phyloP scores from a whole-genome alignment of 2,329 filamentous ascomycete species.

The Botrytis squamosa region DNA sequence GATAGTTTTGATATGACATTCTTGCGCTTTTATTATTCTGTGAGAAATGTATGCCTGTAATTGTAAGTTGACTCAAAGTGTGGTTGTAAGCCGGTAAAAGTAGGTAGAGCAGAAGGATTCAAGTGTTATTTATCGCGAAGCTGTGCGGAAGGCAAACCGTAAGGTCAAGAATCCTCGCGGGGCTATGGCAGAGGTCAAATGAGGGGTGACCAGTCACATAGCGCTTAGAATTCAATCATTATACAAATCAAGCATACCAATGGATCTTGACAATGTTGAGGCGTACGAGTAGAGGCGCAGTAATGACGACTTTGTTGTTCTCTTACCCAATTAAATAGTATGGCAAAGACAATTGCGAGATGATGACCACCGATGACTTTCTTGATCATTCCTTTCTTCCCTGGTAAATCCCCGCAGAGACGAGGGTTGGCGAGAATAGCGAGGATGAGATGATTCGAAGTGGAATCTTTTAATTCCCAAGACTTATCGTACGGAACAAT shows the following conservation, averaged over 20 bases:
- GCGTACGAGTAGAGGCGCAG: constrained; percentile 14
- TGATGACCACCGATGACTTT: background rate
- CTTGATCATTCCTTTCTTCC: background rate
- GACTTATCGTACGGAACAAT: background rate
- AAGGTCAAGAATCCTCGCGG: background rate
- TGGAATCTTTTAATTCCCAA: background rate
- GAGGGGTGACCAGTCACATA: constrained; percentile 7
- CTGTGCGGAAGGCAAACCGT: constrained; percentile 2
- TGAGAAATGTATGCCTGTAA: background rate
- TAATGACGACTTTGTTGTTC: background rate
- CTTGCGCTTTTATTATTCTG: background rate
- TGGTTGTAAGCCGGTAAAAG: background rate
- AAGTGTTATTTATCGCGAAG: background rate
- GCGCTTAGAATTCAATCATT: background rate
- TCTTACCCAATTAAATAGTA: background rate
- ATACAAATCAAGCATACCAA: background rate
- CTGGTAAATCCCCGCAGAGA: constrained; percentile 3
- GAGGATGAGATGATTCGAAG: background rate
- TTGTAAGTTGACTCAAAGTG: background rate
- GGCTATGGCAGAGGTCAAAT: constrained; percentile 6
- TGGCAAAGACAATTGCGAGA: background rate
- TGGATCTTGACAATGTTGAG: background rate
- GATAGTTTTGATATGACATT: constrained; percentile 22
- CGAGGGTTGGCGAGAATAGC: background rate
- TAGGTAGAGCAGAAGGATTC: constrained; percentile 3